phyloP scores from a whole-genome alignment of 306 rosid species.

The Chamaecrista fasciculata region DNA sequence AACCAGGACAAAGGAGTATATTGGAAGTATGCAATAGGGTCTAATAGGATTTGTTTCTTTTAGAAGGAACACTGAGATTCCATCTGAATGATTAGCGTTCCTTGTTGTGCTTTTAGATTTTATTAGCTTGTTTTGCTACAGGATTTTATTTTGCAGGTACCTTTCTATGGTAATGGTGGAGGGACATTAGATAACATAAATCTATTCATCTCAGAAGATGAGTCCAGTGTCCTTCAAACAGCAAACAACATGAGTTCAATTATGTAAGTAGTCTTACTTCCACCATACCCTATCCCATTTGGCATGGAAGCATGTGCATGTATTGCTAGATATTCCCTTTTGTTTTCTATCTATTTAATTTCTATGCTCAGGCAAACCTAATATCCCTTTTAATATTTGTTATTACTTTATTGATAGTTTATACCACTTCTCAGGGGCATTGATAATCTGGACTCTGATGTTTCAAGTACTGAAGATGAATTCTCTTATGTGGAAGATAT shows the following conservation, averaged over 20 bases:
- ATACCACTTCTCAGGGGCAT: slow-evolving; percentile 53
- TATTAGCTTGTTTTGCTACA: slow-evolving; percentile 10
- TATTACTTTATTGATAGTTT: slow-evolving; percentile 33
- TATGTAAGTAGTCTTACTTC: slow-evolving; percentile 50
- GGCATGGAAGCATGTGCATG: slow-evolving; percentile 18
- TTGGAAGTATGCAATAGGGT: background rate
- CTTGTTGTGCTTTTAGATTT: no score
- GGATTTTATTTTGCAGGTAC: slow-evolving; percentile 51
- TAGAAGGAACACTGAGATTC: background rate
- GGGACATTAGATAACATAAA: slow-evolving; percentile 38
- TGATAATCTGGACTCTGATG: slow-evolving; percentile 46
- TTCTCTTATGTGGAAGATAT: slow-evolving; percentile 42
- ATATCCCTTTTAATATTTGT: slow-evolving; percentile 31
- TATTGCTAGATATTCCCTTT: slow-evolving; percentile 5
- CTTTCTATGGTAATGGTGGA: slow-evolving; percentile 43
- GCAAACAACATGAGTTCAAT: slow-evolving; percentile 45
- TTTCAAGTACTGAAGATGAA: slow-evolving; percentile 51
- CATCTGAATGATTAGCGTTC: no score
- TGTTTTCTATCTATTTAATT: slow-evolving; percentile 6
- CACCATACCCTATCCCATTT: slow-evolving; percentile 7
- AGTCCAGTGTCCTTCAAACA: slow-evolving; percentile 34
- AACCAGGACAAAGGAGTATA: slow-evolving; percentile 3
- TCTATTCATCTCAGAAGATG: slow-evolving; percentile 39
- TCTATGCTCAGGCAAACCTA: background rate
- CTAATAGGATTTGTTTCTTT: slow-evolving; percentile 12